phyloP scores from a whole-genome alignment of 2,329 filamentous ascomycete genomes.

The Colletotrichum euphorbiae region DNA sequence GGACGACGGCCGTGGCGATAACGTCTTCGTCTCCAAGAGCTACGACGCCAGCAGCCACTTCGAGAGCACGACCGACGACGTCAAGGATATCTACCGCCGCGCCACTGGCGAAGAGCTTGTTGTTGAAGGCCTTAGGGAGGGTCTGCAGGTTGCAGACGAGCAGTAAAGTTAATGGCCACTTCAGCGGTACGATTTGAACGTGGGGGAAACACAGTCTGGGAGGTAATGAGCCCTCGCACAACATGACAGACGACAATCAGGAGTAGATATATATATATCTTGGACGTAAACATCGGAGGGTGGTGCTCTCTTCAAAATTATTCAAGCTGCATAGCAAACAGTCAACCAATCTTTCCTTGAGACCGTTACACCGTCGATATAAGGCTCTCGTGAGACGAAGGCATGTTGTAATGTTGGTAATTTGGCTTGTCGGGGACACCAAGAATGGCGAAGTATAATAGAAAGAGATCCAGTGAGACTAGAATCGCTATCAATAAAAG shows the following conservation, averaged over 20 bases:
- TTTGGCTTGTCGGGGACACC: too few species aligned
- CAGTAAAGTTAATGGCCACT: conserved; percentile 51
- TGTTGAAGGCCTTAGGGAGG: conserved; percentile 88
- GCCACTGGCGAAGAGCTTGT: conserved; percentile 86
- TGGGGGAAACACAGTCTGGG: conserved; percentile 26
- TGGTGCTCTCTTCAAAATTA: conserved; percentile 32
- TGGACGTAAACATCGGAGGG: conserved; percentile 32
- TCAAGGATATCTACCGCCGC: conserved; percentile 91
- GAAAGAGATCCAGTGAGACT: too few species aligned
- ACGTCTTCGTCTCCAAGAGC: conserved; percentile 97
- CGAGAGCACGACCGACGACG: conserved; percentile 90
- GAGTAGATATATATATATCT: conserved; percentile 37
- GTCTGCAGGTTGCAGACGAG: conserved; percentile 78
- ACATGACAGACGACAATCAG: conserved; percentile 28
- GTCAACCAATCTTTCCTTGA: background rate
- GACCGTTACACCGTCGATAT: background rate
- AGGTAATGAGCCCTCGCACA: conserved; percentile 34
- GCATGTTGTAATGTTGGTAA: too few species aligned
- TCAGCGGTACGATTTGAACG: conserved; percentile 2
- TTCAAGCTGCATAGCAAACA: conserved; percentile 25
- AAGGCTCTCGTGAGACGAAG: too few species aligned
- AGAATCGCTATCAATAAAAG: too few species aligned
- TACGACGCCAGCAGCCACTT: conserved; percentile 99
- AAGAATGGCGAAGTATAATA: too few species aligned
- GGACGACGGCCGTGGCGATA: conserved; percentile 84